Percentiles rank a stretch among this genome's conserved stretches.
Evolutionary conservation across 2,329 filamentous ascomycete genomes (phyloP).

Genomic region (Biscogniauxia mediterranea): DNA sequence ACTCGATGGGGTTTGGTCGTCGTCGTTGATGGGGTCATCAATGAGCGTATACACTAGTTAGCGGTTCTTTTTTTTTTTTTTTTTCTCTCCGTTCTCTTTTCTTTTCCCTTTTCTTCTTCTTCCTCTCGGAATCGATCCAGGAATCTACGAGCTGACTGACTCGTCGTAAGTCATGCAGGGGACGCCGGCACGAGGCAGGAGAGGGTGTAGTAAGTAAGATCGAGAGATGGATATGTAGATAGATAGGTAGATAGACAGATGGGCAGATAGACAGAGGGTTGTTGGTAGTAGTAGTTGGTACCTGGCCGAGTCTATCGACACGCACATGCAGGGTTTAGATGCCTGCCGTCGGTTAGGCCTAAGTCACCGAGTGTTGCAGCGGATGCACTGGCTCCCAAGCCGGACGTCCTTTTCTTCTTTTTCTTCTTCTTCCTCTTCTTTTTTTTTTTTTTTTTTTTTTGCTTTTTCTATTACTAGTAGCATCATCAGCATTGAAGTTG

Average conservation of each 20-base stretch:
- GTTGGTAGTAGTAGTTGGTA: not conserved
- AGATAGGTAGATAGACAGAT: not conserved
- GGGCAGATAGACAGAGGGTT: not conserved
- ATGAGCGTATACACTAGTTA: too few species aligned
- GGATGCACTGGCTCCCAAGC: not conserved
- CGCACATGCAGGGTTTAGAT: not conserved
- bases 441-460: too few species aligned
- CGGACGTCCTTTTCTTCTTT: not conserved
- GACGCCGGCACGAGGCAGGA: not conserved
- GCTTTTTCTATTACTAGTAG: too few species aligned
- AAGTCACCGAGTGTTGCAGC: not conserved
- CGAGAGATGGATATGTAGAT: not conserved
- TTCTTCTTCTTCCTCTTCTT: too few species aligned
- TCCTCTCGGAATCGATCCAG: not conserved
- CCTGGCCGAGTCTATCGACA: not conserved
- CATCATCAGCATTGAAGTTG: not conserved
- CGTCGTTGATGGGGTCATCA: too few species aligned
- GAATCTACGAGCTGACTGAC: not conserved
- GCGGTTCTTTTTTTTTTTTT: too few species aligned
- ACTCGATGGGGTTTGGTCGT: too few species aligned
- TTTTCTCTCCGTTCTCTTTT: not conserved
- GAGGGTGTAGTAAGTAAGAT: too few species aligned
- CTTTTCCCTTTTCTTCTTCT: too few species aligned
- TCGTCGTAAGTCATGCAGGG: not conserved
- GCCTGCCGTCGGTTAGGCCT: not conserved